Base-by-base conservation (phyloP, 1,284 basidiomycete genomes). In the Calocybe gambosa region DNA sequence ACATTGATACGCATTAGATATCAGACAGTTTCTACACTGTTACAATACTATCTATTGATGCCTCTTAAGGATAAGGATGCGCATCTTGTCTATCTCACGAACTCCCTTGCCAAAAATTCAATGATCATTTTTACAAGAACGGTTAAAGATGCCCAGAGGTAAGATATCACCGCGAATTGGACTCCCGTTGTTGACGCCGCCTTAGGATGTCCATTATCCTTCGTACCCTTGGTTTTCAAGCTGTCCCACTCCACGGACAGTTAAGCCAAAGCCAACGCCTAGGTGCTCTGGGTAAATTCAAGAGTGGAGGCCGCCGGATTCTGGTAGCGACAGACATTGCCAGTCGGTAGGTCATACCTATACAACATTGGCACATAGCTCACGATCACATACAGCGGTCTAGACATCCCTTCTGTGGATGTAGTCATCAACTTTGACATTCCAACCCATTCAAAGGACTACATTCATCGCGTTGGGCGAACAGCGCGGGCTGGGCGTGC, bases 361-460 rank as follows among this genome's bases (percentile, higher is more conserved):
- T 23, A 6, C 34, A 33, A 43, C 49, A 33, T 29, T 15, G n/a
- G 10, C 16, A 35, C 10, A 23, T 15, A 33, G 13, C 33, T 49
- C 41, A 47, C 7, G 47, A 26, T 38, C 37, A 54, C 15, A n/a
- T 37, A 47, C 23, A 89, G 91, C 58, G 96, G 96, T 62, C 74
- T 99, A 25, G 96, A 99, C 68, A 97, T 99, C 50, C 94, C 95
- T 3, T 82, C 89, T 13, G 96, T 99, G 20, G 96, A 99, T 62
- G 73, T 94, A 33, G 95, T 99, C 43, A 91, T 99, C 68, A 99
- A 99, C 68, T 99, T 92, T 64, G 95, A 99, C 65, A 89, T 98
- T 52, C 96, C 96, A 0, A 92, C 93, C 5, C 92, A 99, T 65
- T 98, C 94, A 21, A 99, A 99, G 71, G 96, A 99, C 66, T 99